A percentile compares a stretch with the other conserved stretches of the same genome.
Evolutionary conservation across 805 yeast genomes (phyloP).

Genomic region (Kodamaea neixiangensis): DNA sequence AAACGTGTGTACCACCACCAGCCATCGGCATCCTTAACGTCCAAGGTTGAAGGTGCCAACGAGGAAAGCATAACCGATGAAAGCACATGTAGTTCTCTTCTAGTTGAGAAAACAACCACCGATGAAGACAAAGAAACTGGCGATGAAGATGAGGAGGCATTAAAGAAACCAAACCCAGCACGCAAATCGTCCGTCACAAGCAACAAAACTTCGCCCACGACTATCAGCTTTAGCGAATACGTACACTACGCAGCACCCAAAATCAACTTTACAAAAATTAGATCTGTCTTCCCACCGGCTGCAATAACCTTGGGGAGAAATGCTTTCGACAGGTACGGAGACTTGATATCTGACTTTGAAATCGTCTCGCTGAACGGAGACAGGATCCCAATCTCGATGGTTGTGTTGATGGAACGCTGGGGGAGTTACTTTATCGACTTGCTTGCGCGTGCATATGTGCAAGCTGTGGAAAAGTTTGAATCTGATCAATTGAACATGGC

Average conservation of each 20-base stretch:
- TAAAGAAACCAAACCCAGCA: slow-evolving; percentile 1
- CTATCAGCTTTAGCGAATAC: slow-evolving; percentile 62
- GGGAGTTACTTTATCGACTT: slow-evolving; percentile 67
- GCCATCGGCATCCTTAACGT: background rate
- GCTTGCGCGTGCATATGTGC: slow-evolving; percentile 63
- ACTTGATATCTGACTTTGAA: slow-evolving; percentile 68
- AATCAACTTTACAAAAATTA: slow-evolving; percentile 61
- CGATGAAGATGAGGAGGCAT: slow-evolving; percentile 13
- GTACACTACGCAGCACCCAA: slow-evolving; percentile 77
- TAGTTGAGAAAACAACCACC: slow-evolving; percentile 11
- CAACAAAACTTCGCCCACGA: slow-evolving; percentile 24
- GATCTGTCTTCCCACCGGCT: slow-evolving; percentile 72
- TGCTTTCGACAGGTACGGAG: slow-evolving; percentile 68
- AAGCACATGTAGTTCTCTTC: slow-evolving; percentile 15
- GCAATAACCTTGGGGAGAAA: slow-evolving; percentile 78
- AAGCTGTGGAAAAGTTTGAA: slow-evolving; percentile 50
- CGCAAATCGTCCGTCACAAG: slow-evolving; percentile 23
- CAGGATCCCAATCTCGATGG: slow-evolving; percentile 61
- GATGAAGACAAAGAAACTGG: slow-evolving; percentile 14
- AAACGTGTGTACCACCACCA: slow-evolving; percentile 15
- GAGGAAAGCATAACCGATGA: slow-evolving; percentile 14
- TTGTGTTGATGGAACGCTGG: slow-evolving; percentile 71
- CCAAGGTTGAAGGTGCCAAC: background rate
- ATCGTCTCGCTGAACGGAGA: slow-evolving; percentile 71
- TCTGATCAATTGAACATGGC: slow-evolving; percentile 17